Percentiles rank a stretch among this genome's conserved stretches.
phyloP scores from a whole-genome alignment of 2,329 filamentous ascomycete species.

The Claviceps pusilla region DNA sequence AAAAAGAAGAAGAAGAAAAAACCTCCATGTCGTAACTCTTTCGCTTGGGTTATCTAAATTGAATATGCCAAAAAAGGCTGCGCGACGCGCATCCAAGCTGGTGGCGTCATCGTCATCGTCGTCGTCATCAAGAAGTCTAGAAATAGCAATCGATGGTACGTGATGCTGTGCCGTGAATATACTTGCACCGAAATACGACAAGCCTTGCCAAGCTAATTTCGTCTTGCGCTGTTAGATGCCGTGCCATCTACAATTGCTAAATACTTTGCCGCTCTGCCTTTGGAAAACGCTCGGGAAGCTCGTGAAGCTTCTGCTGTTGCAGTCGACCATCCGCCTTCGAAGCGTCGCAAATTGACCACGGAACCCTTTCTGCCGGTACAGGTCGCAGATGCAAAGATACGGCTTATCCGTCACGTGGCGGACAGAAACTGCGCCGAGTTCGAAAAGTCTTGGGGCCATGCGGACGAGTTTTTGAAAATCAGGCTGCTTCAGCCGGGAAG shows the following conservation, averaged over 20 bases:
- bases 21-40: too few relatives aligned
- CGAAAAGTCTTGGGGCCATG: conserved; percentile 6
- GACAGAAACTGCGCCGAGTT: conserved; percentile 4
- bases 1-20: too few relatives aligned
- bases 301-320: conserved; percentile 3
- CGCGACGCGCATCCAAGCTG: background rate
- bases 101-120: background rate
- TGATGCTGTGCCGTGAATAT: background rate
- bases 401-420: conserved; percentile 14
- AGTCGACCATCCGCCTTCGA: conserved; percentile 10
- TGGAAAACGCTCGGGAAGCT: background rate
- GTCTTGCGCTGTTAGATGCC: conserved; percentile 8
- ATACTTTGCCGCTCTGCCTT: conserved; percentile 11
- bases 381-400: conserved; percentile 12
- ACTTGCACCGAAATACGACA: background rate
- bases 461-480: conserved; percentile 12
- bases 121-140: background rate
- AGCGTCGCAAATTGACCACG: conserved; percentile 17
- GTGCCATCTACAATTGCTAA: conserved; percentile 13
- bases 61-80: conserved; percentile 4
- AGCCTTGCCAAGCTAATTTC: background rate
- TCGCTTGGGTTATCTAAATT: background rate
- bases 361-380: conserved; percentile 10
- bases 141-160: conserved; percentile 14
- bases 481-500: conserved; percentile 2